Conservation (phyloP, 345 rosid genomes). For the Eucalyptus virginea region DNA sequence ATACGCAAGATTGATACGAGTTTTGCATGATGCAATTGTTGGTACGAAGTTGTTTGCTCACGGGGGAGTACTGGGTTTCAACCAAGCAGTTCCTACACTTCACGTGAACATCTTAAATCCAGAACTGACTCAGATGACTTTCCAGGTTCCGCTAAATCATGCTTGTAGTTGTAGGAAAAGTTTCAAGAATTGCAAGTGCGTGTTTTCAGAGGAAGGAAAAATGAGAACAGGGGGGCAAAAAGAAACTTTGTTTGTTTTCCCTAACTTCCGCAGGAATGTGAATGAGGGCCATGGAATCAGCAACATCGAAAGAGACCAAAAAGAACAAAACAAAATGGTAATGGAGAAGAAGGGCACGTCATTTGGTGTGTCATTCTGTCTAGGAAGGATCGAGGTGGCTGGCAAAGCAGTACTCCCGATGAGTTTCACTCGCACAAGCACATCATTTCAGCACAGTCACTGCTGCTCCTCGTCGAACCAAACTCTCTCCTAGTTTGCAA, state of each 20-base stretch:
- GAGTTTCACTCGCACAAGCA: background rate
- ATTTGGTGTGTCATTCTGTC: background rate
- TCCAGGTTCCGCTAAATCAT: background rate
- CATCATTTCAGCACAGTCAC: background rate
- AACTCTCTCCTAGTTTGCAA: background rate
- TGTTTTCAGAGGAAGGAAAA: background rate
- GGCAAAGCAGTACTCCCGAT: background rate
- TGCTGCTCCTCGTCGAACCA: background rate
- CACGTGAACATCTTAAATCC: background rate
- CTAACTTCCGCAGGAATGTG: background rate
- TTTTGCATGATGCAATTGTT: background rate
- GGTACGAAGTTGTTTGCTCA: background rate
- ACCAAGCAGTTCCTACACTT: background rate
- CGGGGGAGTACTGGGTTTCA: background rate
- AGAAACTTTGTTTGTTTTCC: background rate
- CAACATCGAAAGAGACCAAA: background rate
- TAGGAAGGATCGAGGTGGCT: background rate
- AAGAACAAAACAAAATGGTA: background rate
- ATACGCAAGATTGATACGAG: background rate
- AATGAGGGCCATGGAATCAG: background rate
- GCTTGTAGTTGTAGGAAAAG: background rate
- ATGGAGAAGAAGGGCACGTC: background rate
- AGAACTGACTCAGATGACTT: background rate
- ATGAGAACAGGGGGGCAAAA: background rate
- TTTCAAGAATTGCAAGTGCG: background rate